Conservation (phyloP, 257 asterid genomes). For the Forsythia viridissima region DNA sequence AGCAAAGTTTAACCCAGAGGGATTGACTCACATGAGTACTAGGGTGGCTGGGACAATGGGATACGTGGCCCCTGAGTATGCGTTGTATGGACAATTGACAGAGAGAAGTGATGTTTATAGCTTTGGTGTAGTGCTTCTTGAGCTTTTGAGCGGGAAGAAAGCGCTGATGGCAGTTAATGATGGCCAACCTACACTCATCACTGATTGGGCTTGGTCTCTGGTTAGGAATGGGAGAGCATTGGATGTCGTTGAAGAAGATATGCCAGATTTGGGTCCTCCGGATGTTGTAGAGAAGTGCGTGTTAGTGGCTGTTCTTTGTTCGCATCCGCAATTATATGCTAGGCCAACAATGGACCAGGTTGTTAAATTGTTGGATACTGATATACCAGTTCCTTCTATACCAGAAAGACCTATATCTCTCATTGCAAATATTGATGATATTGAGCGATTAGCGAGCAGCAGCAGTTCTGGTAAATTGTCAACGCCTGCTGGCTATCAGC, state of each 20-base stretch:
- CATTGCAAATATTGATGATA: slow-evolving; percentile 66
- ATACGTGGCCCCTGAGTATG: slow-evolving; percentile 93
- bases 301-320: slow-evolving; percentile 76
- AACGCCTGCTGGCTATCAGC: slow-evolving; percentile 62
- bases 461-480: slow-evolving; percentile 71
- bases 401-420: slow-evolving; percentile 86
- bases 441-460: slow-evolving; percentile 67
- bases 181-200: slow-evolving; percentile 58
- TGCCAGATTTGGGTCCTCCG: slow-evolving; percentile 57
- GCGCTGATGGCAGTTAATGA: slow-evolving; percentile 59
- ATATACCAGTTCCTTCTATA: slow-evolving; percentile 59
- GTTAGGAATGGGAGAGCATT: slow-evolving; percentile 62
- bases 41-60: slow-evolving; percentile 98
- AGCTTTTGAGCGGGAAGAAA: slow-evolving; percentile 83
- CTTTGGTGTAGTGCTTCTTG: slow-evolving; percentile 84
- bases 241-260: slow-evolving; percentile 74
- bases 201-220: slow-evolving; percentile 95
- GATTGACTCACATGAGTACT: slow-evolving; percentile 85
- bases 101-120: slow-evolving; percentile 93
- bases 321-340: slow-evolving; percentile 84
- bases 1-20: slow-evolving; percentile 82
- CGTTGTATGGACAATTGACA: slow-evolving; percentile 77
- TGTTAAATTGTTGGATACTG: slow-evolving; percentile 80
- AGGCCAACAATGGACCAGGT: slow-evolving; percentile 95
- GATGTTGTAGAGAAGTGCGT: slow-evolving; percentile 82